phyloP scores from a whole-genome alignment of 371 early-diverging fungal species.

The Dichotomocladium elegans region DNA sequence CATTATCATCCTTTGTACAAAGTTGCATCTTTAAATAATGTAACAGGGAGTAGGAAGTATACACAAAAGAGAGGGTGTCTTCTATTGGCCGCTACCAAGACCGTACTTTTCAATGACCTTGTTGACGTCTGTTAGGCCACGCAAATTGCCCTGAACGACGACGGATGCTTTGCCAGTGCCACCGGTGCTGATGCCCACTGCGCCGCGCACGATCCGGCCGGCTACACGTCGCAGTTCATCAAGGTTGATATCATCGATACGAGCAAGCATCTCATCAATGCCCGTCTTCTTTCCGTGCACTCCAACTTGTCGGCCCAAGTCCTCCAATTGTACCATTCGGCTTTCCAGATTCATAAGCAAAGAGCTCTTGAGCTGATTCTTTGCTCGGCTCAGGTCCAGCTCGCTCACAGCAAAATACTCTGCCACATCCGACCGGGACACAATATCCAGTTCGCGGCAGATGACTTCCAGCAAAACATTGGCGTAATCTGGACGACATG shows the following conservation, averaged over 20 bases:
- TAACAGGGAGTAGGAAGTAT: too few relatives aligned
- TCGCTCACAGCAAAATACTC: constrained; percentile 36
- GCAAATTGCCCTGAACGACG: constrained; percentile 50
- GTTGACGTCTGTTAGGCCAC: constrained; percentile 38
- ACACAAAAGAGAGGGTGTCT: neutral
- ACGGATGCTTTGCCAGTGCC: constrained; percentile 55
- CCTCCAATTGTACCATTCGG: constrained; percentile 90
- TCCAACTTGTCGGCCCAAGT: constrained; percentile 90
- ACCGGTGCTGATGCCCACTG: constrained; percentile 48
- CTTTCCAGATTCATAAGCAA: constrained; percentile 93
- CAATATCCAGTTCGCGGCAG: constrained; percentile 74
- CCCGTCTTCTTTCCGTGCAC: constrained; percentile 72
- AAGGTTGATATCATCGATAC: constrained; percentile 69
- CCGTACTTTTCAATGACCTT: constrained; percentile 41
- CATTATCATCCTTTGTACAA: too few relatives aligned
- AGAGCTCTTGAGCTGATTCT: constrained; percentile 91
- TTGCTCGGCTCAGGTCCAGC: constrained; percentile 81
- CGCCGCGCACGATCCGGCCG: constrained; percentile 52
- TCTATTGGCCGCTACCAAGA: constrained; percentile 19
- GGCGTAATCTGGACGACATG: constrained; percentile 71
- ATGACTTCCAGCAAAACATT: constrained; percentile 75
- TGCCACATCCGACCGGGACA: constrained; percentile 50
- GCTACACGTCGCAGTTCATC: constrained; percentile 74
- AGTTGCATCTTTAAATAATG: too few relatives aligned
- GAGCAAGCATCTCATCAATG: constrained; percentile 71